Conservation (phyloP, 2,329 filamentous ascomycete species). For the Ophiostoma quercus region DNA sequence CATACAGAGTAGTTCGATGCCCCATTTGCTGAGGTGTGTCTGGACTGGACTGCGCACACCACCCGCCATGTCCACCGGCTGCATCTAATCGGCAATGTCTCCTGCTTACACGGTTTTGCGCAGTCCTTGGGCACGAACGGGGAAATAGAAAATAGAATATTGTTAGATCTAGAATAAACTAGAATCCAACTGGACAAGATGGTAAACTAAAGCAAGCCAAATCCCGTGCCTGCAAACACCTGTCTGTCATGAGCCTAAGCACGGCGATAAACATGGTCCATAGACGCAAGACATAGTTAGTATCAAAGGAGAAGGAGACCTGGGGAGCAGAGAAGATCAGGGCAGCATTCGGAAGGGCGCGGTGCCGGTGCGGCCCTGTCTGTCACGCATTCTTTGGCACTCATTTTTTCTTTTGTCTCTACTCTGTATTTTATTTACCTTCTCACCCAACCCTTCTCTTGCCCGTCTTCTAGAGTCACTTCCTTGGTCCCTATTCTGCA, state of each 20-base stretch:
- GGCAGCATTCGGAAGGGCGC: neutral
- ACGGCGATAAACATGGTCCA: neutral
- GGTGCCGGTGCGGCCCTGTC: neutral
- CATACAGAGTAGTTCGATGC: neutral
- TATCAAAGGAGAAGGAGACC: neutral
- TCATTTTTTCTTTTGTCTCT: neutral
- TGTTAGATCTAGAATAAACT: neutral
- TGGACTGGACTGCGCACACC: neutral
- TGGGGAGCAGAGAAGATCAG: neutral
- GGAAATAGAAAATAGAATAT: neutral
- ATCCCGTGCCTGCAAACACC: neutral
- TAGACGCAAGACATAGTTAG: neutral
- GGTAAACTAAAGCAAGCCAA: neutral
- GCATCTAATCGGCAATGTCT: neutral
- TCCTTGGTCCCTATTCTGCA: neutral
- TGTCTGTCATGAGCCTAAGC: neutral
- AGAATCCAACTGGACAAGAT: neutral
- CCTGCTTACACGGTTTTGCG: neutral
- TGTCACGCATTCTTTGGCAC: neutral
- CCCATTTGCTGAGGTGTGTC: neutral
- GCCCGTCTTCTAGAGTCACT: neutral
- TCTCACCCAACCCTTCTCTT: neutral
- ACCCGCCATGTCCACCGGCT: neutral
- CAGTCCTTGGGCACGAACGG: slow-evolving; percentile 2
- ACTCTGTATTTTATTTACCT: neutral